Conservation (phyloP, 148 eudicot species). For the Vaccinium darrowii region DNA sequence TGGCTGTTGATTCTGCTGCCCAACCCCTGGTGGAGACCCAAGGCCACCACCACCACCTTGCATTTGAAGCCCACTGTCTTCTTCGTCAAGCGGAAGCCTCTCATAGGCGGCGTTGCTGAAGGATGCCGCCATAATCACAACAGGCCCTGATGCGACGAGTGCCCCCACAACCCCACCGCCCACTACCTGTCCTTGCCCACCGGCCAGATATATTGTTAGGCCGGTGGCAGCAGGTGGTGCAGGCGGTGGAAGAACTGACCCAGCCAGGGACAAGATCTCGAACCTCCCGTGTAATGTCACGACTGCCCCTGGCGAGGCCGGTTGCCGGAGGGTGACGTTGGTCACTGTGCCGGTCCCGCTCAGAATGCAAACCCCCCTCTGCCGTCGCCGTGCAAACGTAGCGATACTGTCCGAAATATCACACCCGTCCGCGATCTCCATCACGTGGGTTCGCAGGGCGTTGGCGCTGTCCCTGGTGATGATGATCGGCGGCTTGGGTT, state of each 20-base stretch:
- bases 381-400: conserved; percentile 67
- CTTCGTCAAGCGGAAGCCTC: conserved; percentile 79
- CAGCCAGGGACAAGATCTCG: conserved; percentile 73
- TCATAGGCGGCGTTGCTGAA: conserved; percentile 89
- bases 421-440: conserved; percentile 82
- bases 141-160: conserved; percentile 67
- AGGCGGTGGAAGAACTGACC: conserved; percentile 78
- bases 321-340: conserved; percentile 83
- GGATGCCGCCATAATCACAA: conserved; percentile 83
- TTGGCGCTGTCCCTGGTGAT: conserved; percentile 83
- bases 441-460: conserved; percentile 83
- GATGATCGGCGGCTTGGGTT: conserved; percentile 85
- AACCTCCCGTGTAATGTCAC: conserved; percentile 79
- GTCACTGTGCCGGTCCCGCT: conserved; percentile 77
- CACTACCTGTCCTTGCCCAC: conserved; percentile 86
- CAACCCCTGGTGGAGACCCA: conserved; percentile 37
- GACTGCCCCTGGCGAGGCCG: conserved; percentile 59
- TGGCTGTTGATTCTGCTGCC: conserved; percentile 29
- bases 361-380: conserved; percentile 74
- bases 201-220: conserved; percentile 68
- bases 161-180: conserved; percentile 82
- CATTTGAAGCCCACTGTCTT: conserved; percentile 38
- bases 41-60: conserved; percentile 33
- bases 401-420: conserved; percentile 72
- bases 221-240: conserved; percentile 87